Evolutionary conservation across 2,329 filamentous ascomycete genomes (phyloP).

Genomic region (Alternaria hordeiaustralica): DNA sequence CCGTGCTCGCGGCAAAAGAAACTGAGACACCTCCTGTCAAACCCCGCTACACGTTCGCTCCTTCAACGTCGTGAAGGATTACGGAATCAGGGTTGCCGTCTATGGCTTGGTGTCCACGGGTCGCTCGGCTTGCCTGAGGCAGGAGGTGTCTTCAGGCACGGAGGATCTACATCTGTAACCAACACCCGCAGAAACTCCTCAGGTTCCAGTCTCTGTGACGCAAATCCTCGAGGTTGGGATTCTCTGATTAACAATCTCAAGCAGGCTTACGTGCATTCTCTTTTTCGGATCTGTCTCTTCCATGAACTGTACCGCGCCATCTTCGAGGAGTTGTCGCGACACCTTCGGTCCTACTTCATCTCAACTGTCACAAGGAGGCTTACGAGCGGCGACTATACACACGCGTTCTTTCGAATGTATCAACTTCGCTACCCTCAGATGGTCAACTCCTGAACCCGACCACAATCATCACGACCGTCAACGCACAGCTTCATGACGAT

Average conservation of each 20-base stretch:
- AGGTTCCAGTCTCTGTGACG: constrained; percentile 7
- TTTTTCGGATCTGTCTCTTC: constrained; percentile 6
- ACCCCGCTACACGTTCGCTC: constrained; percentile 6
- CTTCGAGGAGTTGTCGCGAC: not conserved
- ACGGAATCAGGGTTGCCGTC: constrained; percentile 8
- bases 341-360: not conserved
- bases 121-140: constrained; percentile 14
- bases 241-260: not conserved
- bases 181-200: constrained; percentile 4
- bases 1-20: constrained; percentile 16
- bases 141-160: constrained; percentile 9
- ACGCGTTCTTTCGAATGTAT: not conserved
- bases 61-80: not conserved
- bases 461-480: not conserved
- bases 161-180: constrained; percentile 17
- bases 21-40: constrained; percentile 15
- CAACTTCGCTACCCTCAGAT: not conserved
- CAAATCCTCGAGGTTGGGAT: not conserved
- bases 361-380: not conserved
- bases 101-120: not conserved
- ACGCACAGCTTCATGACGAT: not conserved
- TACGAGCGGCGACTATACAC: not conserved
- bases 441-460: not conserved
- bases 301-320: not conserved
- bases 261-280: not conserved